A percentile compares a stretch with the other conserved stretches of the same genome.
These are phyloP conservation scores for Hypoxylon sp. DNA, from an alignment of 2,329 filamentous ascomycete genomes.

Conservation along the genomic window DNA sequence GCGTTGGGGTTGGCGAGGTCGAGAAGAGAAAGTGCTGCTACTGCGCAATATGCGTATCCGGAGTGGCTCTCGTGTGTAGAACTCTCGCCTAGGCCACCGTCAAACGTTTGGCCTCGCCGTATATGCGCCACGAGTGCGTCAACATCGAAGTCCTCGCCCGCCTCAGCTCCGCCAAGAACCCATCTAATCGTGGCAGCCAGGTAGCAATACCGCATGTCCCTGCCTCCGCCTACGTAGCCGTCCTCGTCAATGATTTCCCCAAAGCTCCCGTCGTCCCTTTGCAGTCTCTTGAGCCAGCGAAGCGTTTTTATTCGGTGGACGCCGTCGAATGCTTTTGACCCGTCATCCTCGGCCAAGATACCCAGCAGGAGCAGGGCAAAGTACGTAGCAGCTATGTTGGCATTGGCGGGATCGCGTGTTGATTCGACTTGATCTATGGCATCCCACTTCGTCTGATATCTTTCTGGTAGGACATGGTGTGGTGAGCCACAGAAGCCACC, in stretches of 20 bases:
- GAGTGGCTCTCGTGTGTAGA: conserved; percentile 87
- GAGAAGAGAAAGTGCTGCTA: conserved; percentile 83
- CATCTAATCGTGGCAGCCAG: conserved; percentile 85
- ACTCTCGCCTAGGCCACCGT: conserved; percentile 86
- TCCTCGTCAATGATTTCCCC: conserved; percentile 80
- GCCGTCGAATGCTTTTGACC: conserved; percentile 66
- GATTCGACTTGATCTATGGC: conserved; percentile 52
- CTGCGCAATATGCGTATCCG: conserved; percentile 91
- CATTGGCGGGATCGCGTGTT: conserved; percentile 61
- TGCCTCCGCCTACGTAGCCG: conserved; percentile 77
- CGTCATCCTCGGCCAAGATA: conserved; percentile 60
- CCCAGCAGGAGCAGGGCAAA: conserved; percentile 86
- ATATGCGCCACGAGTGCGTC: conserved; percentile 79
- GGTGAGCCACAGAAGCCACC: conserved; percentile 93
- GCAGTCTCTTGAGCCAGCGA: conserved; percentile 80
- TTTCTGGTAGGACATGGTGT: conserved; percentile 68
- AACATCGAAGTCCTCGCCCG: conserved; percentile 80
- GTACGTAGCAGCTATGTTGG: conserved; percentile 89
- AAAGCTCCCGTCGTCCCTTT: conserved; percentile 90
- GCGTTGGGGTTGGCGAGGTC: conserved; percentile 66
- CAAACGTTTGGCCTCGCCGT: conserved; percentile 79
- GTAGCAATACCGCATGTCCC: conserved; percentile 90
- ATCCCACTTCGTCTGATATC: conserved; percentile 56
- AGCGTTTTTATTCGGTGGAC: conserved; percentile 79
- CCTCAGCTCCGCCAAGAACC: conserved; percentile 78